Base-by-base conservation (phyloP, 2,329 filamentous ascomycete genomes). In the Mariannaea elegans region DNA sequence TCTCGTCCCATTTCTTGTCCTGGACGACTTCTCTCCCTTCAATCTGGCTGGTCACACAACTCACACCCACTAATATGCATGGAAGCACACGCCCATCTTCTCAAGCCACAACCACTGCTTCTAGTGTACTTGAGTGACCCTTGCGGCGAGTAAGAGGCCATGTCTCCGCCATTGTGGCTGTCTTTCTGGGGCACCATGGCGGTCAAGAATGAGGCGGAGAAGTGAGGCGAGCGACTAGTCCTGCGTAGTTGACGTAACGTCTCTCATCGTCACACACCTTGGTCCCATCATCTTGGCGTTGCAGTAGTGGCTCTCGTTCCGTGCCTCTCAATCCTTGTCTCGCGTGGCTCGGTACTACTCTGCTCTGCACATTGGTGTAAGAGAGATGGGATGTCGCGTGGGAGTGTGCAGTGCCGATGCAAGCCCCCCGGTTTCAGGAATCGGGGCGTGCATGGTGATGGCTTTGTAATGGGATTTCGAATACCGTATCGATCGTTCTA, bases 191-290 rank as follows among this genome's bases (percentile, higher is more conserved):
- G 23, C 18, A 13, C 31, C 48, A 31, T 29, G 39, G 6, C 41
- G 48, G 23, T 24, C 27, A 31, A 32, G 3, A 21, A 38, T 24
- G 23, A 44, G 55, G 31, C 47, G 38, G 31, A 16, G 16, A 16
- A 58, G 55, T 57, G 47, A 58, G 41, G 55, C 55, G 48, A 18
- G 18, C 53, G 45, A 42, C 13, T 12, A 7, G 23, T 45, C 27
- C 32, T 36, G 6, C 32, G 32, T 5, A 31, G 41, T 23, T 27
- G 24, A 14, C 29, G 3, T 53, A 14, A 13, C 5, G 8, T 36
- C 29, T 27, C 16, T 9, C 19, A 44, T 8, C 39, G 23, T 24
- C 13, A 12, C 18, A 12, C 39, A n/a, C 19, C 18, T 36, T 8
- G 10, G 2, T 7, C 19, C 21, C 21, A 23, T 44, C 14, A n/a